Conservation (phyloP, 2,329 filamentous ascomycete genomes). For the Aspergillus sp. region DNA sequence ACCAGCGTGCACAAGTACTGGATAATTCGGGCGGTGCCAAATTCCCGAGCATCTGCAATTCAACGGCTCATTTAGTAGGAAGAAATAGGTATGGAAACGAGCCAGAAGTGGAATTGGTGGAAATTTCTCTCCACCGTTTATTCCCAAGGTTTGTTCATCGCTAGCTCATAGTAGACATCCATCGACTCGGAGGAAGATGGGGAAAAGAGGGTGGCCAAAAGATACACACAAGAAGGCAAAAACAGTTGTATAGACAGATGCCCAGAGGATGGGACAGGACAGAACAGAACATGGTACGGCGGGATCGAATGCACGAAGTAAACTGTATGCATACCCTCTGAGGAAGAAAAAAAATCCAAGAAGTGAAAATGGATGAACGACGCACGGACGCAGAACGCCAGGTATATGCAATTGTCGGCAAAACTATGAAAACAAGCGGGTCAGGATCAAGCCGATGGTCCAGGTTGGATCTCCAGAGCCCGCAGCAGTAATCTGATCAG, state of each 20-base stretch:
- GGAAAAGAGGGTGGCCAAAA: slow-evolving; percentile 4
- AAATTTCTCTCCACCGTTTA: neutral
- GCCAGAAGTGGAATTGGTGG: no score
- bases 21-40: no score
- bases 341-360: neutral
- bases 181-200: neutral
- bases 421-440: neutral
- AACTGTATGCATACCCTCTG: slow-evolving; percentile 1
- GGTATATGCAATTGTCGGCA: slow-evolving; percentile 17
- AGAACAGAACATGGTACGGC: neutral
- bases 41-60: no score
- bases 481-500: neutral
- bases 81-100: no score
- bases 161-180: slow-evolving; percentile 4
- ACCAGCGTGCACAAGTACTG: no score
- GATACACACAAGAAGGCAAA: neutral
- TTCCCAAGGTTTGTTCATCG: neutral
- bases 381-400: slow-evolving; percentile 17
- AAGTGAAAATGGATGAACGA: neutral
- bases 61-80: no score
- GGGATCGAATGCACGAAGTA: neutral
- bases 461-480: neutral
- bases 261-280: neutral
- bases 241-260: slow-evolving; percentile 12
- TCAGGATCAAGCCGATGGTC: neutral